These are phyloP conservation scores for Chaetomium olivaceum DNA, from an alignment of 2,329 filamentous ascomycete genomes.

Conservation along the genomic window DNA sequence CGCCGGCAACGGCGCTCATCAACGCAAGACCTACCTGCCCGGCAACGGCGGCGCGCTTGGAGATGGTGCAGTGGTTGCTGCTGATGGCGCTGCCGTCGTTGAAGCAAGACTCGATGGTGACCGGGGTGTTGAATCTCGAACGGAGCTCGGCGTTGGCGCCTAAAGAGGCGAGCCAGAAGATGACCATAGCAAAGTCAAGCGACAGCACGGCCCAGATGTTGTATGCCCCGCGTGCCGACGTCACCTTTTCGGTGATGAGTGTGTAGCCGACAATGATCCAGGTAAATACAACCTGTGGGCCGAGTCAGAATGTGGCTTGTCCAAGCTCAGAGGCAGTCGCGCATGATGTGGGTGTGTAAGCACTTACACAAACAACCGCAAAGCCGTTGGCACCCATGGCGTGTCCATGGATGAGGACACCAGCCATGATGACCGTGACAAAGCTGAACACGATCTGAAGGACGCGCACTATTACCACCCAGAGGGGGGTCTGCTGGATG, in stretches of 20 bases:
- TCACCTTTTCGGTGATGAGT: constrained; percentile 36
- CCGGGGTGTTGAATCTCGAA: constrained; percentile 29
- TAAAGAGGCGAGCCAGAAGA: constrained; percentile 40
- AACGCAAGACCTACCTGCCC: constrained; percentile 28
- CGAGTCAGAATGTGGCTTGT: neutral
- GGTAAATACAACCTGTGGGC: constrained; percentile 35
- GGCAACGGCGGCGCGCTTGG: constrained; percentile 31
- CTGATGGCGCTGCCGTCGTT: constrained; percentile 36
- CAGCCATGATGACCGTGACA: constrained; percentile 34
- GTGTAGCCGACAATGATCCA: constrained; percentile 35
- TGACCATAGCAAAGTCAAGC: constrained; percentile 37
- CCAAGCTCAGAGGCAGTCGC: neutral
- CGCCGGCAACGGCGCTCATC: constrained; percentile 38
- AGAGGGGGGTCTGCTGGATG: constrained; percentile 35
- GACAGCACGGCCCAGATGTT: constrained; percentile 40
- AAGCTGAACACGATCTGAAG: constrained; percentile 36
- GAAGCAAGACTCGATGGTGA: constrained; percentile 31
- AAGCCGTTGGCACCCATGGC: constrained; percentile 34
- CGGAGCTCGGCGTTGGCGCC: constrained; percentile 37
- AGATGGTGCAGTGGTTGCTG: constrained; percentile 31
- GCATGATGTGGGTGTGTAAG: neutral
- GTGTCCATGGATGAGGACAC: constrained; percentile 36
- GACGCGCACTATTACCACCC: constrained; percentile 34
- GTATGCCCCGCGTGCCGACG: constrained; percentile 33
- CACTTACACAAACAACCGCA: constrained; percentile 37